A percentile compares a stretch with the other conserved stretches of the same genome.
These are phyloP conservation scores for Calycina marina DNA, from an alignment of 2,329 filamentous ascomycete genomes.

Conservation along the genomic window DNA sequence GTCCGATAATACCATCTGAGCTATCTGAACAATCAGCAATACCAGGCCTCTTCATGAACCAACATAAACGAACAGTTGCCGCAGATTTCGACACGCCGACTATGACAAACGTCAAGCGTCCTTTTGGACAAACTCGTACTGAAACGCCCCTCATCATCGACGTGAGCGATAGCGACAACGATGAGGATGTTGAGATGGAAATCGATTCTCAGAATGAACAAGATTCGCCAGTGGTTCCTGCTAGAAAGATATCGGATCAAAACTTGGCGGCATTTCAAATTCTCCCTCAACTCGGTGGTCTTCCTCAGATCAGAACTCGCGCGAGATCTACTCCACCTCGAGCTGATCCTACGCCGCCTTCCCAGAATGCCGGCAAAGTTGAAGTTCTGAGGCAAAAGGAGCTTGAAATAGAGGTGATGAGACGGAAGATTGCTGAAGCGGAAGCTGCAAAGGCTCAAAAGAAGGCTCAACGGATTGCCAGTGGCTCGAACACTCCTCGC, in stretches of 20 bases:
- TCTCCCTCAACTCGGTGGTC: slow-evolving; percentile 30
- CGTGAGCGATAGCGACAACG: slow-evolving; percentile 61
- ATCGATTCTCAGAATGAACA: slow-evolving; percentile 37
- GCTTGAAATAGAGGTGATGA: slow-evolving; percentile 45
- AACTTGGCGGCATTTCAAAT: slow-evolving; percentile 24
- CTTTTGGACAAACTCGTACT: slow-evolving; percentile 42
- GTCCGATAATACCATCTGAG: too few relatives aligned
- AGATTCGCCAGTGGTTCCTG: slow-evolving; percentile 16
- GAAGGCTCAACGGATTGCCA: slow-evolving; percentile 16
- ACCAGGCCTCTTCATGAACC: slow-evolving; percentile 19
- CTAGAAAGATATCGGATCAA: slow-evolving; percentile 13
- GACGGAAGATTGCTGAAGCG: slow-evolving; percentile 24
- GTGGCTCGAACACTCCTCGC: slow-evolving; percentile 17
- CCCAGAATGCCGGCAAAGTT: slow-evolving; percentile 11
- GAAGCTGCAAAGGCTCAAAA: slow-evolving; percentile 15
- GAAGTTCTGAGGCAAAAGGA: slow-evolving; percentile 36
- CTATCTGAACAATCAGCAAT: slow-evolving; percentile 6
- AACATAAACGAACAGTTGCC: slow-evolving; percentile 47
- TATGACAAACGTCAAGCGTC: slow-evolving; percentile 31
- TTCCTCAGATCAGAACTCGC: slow-evolving; percentile 15
- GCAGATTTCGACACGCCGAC: slow-evolving; percentile 52
- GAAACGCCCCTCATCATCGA: slow-evolving; percentile 63
- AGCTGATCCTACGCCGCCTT: slow-evolving; percentile 14
- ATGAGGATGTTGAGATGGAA: slow-evolving; percentile 49
- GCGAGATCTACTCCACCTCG: slow-evolving; percentile 18